Conservation (phyloP, 1,139 yeast species). For the Pichia sorboxylosa region DNA sequence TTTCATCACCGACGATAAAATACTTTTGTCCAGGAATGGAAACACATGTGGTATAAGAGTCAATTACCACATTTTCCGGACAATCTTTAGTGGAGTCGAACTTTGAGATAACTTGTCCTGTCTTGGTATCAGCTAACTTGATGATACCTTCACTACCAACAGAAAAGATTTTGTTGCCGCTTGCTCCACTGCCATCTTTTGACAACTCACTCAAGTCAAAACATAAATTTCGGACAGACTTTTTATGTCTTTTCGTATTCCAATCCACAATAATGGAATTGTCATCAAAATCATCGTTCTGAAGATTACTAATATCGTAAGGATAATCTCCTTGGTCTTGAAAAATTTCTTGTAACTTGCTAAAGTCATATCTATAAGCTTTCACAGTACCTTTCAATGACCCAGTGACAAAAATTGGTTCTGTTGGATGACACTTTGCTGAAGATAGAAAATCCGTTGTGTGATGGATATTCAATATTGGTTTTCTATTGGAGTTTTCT, state of each 20-base stretch:
- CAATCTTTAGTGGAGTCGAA: constrained; percentile 14
- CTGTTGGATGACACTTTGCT: constrained; percentile 68
- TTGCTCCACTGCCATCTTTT: too few species aligned
- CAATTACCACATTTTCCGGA: too few species aligned
- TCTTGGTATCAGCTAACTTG: constrained; percentile 59
- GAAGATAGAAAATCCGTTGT: constrained; percentile 52
- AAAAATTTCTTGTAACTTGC: constrained; percentile 27
- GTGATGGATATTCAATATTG: constrained; percentile 13
- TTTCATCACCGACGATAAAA: constrained; percentile 69
- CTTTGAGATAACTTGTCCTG: constrained; percentile 69
- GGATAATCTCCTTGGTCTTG: constrained; percentile 11
- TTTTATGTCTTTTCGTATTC: constrained; percentile 87
- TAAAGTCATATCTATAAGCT: constrained; percentile 44
- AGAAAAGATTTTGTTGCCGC: constrained; percentile 48
- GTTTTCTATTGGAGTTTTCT: constrained; percentile 9
- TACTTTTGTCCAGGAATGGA: constrained; percentile 55
- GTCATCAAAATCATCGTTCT: constrained; percentile 22
- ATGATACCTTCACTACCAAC: constrained; percentile 74
- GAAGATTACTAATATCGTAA: constrained; percentile 11
- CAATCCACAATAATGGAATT: constrained; percentile 36
- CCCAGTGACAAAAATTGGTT: constrained; percentile 57
- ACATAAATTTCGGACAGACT: constrained; percentile 66
- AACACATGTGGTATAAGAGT: constrained; percentile 43
- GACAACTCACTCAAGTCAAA: constrained; percentile 56
- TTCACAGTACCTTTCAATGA: constrained; percentile 68